Base-by-base conservation (phyloP, 192 early-diverging fungal genomes). In the Geosiphon pyriformis region DNA sequence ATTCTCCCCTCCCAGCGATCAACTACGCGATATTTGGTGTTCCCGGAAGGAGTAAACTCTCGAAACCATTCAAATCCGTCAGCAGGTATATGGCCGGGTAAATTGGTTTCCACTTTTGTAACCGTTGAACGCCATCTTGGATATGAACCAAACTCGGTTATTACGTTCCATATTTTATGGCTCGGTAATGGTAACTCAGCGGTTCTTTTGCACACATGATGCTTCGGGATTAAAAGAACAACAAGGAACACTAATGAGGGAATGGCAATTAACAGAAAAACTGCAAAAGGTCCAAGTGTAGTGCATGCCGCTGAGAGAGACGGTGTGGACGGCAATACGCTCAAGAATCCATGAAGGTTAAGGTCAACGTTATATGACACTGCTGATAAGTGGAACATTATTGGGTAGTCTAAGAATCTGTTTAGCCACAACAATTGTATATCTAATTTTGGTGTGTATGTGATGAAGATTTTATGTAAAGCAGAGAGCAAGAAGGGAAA, bases 41-140 rank as follows among this genome's bases (percentile, higher is more conserved):
- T 31, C 18, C 55, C 31, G 4, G 2, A 18, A 29, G 55, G 30
- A 4, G 55, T 31, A 29, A 57, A n/a, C 31, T 57, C 55, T 18
- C 55, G 25, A 31, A 57, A 57, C 55, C 55, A 57, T 30, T 57
- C 55, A 33, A 57, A 57, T 18, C 55, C 55, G n/a, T 57, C 55
- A 23, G 55, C 26, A 29, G 55, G 55, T 17, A 57, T 57, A 31
- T 57, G 55, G 1, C 55, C 55, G 12, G 23, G 55, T 26, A 29
- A 29, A 18, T 31, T 57, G 23, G 10, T 32, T 31, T 57, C 55
- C 26, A 57, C 17, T 6, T n/a, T 57, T 33, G 26, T 57, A 18
- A 57, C 2, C 10, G 25, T 57, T 23, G 55, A 57, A 2, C 55
- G 25, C 55, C 55, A 57, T 18, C 30, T 23, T 57, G 55, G 55